Percentiles rank a stretch among this genome's conserved stretches.
Evolutionary conservation across 805 yeast species (phyloP).

Genomic region (Spathaspora sp.): DNA sequence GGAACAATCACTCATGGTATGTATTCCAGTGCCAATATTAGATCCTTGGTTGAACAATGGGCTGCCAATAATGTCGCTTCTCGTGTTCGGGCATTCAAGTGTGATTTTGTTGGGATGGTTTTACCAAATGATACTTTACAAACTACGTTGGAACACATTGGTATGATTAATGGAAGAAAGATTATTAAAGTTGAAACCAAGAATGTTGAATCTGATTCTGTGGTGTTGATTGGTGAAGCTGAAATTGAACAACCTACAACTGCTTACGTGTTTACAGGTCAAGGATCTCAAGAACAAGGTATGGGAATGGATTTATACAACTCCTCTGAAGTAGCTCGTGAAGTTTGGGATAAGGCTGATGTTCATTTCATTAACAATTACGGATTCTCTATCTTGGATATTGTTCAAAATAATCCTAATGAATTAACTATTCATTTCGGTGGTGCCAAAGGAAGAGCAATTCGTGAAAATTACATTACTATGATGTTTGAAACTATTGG

Average conservation of each 20-base stretch:
- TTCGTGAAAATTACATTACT: constrained; percentile 88
- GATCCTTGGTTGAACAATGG: constrained; percentile 95
- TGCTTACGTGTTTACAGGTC: constrained; percentile 97
- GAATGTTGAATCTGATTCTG: constrained; percentile 73
- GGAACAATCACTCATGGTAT: constrained; percentile 99
- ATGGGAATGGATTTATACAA: constrained; percentile 99
- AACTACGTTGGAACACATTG: constrained; percentile 89
- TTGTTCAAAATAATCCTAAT: constrained; percentile 93
- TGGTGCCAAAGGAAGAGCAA: constrained; percentile 94
- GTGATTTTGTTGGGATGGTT: constrained; percentile 94
- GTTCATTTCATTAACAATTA: constrained; percentile 86
- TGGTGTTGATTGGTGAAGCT: constrained; percentile 90
- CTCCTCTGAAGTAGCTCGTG: constrained; percentile 84
- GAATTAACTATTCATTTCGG: constrained; percentile 96
- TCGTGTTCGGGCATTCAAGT: constrained; percentile 91
- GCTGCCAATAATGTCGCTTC: constrained; percentile 97
- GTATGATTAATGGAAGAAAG: constrained; percentile 99
- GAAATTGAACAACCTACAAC: constrained; percentile 98
- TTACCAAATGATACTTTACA: constrained; percentile 89
- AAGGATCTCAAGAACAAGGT: constrained; percentile 99
- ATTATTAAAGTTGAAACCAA: constrained; percentile 87
- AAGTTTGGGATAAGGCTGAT: constrained; percentile 98
- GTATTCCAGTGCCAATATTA: constrained; percentile 95
- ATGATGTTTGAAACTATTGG: constrained; percentile 97
- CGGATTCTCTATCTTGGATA: constrained; percentile 95